Evolutionary conservation across 2,329 filamentous ascomycete genomes (phyloP), one percentile per base, ranked within the genome.

Genomic region (Cladophialophora bantiana): DNA sequence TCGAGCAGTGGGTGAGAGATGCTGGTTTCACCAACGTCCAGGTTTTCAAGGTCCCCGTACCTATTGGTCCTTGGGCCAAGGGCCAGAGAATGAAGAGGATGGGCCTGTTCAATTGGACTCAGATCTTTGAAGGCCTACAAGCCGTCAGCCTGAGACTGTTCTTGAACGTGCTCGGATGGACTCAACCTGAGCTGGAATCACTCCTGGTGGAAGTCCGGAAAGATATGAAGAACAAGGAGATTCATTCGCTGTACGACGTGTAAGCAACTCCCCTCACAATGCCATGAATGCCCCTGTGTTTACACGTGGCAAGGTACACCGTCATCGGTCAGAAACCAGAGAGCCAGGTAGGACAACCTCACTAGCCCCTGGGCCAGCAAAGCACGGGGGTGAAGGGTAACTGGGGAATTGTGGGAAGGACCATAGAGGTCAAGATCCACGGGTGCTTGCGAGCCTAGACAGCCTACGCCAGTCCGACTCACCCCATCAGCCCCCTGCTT

Each of bases 171-270:
- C 61, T 64, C 61, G 70, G n/a, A 12, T 76, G 72, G 72, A 71
- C 52, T 26, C 53, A 48, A 3, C 74, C 77, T 18, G 70, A 74
- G 64, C 70, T 78, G 40, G 68, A 75, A 26, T 67, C 75, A 1
- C 70, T 78, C 9, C 64, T 78, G 18, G 70, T 71, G 2, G 70
- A 77, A n/a, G 73, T 77, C 0, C 71, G 76, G 36, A 74, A 71
- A 20, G 76, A 79, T 59, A 67, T 77, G 64, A 69, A 71, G 57
- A 71, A 77, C 59, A 70, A 68, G 7, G 74, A 68, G 53, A 73
- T 77, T 32, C 77, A 79, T 66, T 66, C 71, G 18, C 71, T 75
- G 59, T 73, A 69, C 63, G 67, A 74, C 59, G 71, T 75, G 74
- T 74, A 68, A 48, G 71, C 72, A 50, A 26, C 26, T 26, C 26